Conservation (phyloP, 2,329 filamentous ascomycete species). For the Cladophialophora yegresii region DNA sequence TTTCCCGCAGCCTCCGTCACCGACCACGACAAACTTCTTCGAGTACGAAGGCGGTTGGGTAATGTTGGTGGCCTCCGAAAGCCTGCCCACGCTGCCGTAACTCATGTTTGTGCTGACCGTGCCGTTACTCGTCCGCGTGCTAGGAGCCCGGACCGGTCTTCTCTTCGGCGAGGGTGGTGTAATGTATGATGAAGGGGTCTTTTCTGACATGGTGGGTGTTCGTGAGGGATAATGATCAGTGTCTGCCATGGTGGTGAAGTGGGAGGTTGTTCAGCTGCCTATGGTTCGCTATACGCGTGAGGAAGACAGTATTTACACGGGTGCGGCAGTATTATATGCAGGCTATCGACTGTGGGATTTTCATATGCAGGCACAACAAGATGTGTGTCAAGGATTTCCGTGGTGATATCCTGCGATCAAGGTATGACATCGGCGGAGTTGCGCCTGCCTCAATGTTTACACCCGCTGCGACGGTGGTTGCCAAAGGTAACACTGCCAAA, state of each 20-base stretch:
- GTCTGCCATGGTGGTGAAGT: slow-evolving; percentile 25
- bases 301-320: slow-evolving; percentile 8
- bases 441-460: slow-evolving; percentile 16
- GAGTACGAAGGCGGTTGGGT: slow-evolving; percentile 92
- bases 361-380: slow-evolving; percentile 16
- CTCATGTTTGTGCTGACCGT: slow-evolving; percentile 85
- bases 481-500: slow-evolving; percentile 17
- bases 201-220: slow-evolving; percentile 36
- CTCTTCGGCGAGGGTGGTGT: slow-evolving; percentile 43
- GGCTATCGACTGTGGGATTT: slow-evolving; percentile 11
- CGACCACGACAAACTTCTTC: slow-evolving; percentile 99
- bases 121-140: slow-evolving; percentile 76
- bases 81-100: slow-evolving; percentile 68
- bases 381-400: slow-evolving; percentile 8
- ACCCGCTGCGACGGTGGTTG: slow-evolving; percentile 9
- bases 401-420: slow-evolving; percentile 3
- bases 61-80: slow-evolving; percentile 78
- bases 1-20: slow-evolving; percentile 97
- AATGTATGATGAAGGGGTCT: slow-evolving; percentile 33
- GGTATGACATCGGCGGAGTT: slow-evolving; percentile 14
- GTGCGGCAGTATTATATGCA: slow-evolving; percentile 28
- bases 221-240: slow-evolving; percentile 26
- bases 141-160: slow-evolving; percentile 54
- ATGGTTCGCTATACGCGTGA: neutral
- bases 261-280: neutral